These are phyloP conservation scores for Trichopus zeylanicus DNA, from an alignment of 116 monocot genomes.

Conservation along the genomic window DNA sequence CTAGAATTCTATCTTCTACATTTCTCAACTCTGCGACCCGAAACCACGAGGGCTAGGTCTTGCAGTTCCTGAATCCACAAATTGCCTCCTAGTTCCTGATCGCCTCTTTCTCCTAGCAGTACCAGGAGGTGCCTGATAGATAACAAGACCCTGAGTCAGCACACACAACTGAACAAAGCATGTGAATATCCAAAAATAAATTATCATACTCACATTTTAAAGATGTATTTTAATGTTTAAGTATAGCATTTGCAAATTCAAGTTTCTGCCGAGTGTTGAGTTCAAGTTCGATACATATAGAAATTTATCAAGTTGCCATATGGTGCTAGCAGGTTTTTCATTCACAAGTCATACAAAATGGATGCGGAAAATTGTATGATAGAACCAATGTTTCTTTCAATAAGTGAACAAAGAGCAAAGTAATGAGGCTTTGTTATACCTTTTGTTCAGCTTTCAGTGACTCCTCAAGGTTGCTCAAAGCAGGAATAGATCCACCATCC, in stretches of 20 bases:
- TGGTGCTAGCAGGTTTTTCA: too few species aligned
- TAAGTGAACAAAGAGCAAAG: too few species aligned
- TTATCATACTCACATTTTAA: too few species aligned
- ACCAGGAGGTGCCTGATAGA: constrained; percentile 67
- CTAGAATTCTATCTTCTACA: not conserved
- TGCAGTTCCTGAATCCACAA: constrained; percentile 38
- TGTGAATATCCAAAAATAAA: not conserved
- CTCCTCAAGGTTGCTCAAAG: constrained; percentile 74
- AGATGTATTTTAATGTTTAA: too few species aligned
- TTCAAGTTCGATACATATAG: too few species aligned
- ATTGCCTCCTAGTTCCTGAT: constrained; percentile 48
- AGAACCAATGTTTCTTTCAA: too few species aligned
- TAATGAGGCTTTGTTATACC: too few species aligned
- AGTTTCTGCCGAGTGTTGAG: too few species aligned
- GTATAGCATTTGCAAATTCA: too few species aligned
- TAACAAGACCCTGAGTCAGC: not conserved
- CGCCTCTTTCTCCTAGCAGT: constrained; percentile 79
- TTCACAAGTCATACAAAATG: too few species aligned
- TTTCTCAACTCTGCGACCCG: constrained; percentile 29
- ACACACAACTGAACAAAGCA: not conserved
- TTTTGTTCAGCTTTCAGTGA: constrained; percentile 74
- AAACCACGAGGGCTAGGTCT: constrained; percentile 61
- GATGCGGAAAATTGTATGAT: too few species aligned
- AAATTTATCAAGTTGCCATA: too few species aligned
- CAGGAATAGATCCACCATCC: constrained; percentile 77